Evolutionary conservation across 2,329 filamentous ascomycete genomes (phyloP), one percentile per base, ranked within the genome.

Genomic region (Trichoderma citrinoviride): DNA sequence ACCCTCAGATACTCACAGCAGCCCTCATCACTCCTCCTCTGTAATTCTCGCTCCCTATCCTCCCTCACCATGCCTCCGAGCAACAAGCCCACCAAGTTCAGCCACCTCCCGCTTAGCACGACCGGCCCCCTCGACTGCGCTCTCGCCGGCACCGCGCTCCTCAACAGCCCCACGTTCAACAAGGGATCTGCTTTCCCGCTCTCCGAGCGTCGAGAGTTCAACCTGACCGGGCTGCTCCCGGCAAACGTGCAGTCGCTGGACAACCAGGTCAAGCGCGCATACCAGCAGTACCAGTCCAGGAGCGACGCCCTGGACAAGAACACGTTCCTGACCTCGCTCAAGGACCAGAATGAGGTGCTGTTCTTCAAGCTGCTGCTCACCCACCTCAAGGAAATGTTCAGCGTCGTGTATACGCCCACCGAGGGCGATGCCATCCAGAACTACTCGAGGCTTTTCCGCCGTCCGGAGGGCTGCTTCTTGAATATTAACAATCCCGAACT

Each of bases 361-460:
- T 96, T 91, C 74, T 96, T 88, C 76, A 87, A 82, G 74, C 89
- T 90, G 70, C 17, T 53, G 47, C 46, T 47, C 19, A 46, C 90
- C 5, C 89, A 96, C 71, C 78, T 96, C 21, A 88, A 90, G 68
- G 92, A 96, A 73, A 95, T 96, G 90, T 93, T 96, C 72, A 87
- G 89, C 46, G 81, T 96, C n/a, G 91, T 96, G 29, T 97, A 96
- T 73, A 96, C 93, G 0, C 93, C 93, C 0, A 96, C 93, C 0
- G 92, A 96, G 77, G 92, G 91, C 8, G 91, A 96, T 46, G 93
- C 93, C 0, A 96, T 96, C 57, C 86, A 91, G 69, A 90, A 93
- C 68, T 96, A 91, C 73, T 95, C 91, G 0, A 80, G 88, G 0
- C 75, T 95, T 0, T 96, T 96, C 72, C 81, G 93, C 12, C 82